A percentile compares a stretch with the other conserved stretches of the same genome.
Conservation (phyloP, 768 basidiomycete genomes). For the Lentinula guzmanii region DNA sequence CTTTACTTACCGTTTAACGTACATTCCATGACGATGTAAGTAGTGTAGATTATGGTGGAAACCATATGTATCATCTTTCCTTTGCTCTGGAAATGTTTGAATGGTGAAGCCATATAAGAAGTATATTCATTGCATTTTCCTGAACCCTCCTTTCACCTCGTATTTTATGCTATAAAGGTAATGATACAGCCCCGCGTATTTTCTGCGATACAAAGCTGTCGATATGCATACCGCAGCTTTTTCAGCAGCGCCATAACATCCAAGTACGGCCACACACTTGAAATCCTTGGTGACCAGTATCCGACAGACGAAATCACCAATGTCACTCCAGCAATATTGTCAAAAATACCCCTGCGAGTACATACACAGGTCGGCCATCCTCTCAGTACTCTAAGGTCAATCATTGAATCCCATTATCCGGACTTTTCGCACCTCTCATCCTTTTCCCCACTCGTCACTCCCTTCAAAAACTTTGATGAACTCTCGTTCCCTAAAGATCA, state of each 20-base stretch:
- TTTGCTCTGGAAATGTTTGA: background rate
- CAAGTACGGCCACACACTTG: conserved; percentile 19
- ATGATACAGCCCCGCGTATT: background rate
- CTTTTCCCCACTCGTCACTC: conserved; percentile 84
- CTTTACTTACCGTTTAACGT: conserved; percentile 5
- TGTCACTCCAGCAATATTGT: conserved; percentile 76
- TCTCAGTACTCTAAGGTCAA: conserved; percentile 72
- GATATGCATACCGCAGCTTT: background rate
- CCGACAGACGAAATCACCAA: conserved; percentile 79
- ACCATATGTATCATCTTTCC: conserved; percentile 1
- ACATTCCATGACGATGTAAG: conserved; percentile 1
- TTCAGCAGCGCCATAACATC: background rate
- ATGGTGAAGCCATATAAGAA: too few relatives aligned
- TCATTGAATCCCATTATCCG: conserved; percentile 83
- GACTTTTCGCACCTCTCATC: conserved; percentile 69
- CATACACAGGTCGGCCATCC: conserved; percentile 80
- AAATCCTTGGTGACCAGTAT: conserved; percentile 63
- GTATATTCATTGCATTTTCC: background rate
- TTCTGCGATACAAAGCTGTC: background rate
- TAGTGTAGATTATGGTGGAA: conserved; percentile 8
- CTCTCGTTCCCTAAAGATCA: conserved; percentile 92
- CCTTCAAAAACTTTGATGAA: conserved; percentile 92
- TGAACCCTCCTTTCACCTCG: background rate
- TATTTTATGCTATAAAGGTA: background rate
- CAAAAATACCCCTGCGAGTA: conserved; percentile 71